These are phyloP conservation scores for Aspergillus sclerotiicarbonarius DNA, from an alignment of 495 filamentous ascomycete species.

Conservation along the genomic window DNA sequence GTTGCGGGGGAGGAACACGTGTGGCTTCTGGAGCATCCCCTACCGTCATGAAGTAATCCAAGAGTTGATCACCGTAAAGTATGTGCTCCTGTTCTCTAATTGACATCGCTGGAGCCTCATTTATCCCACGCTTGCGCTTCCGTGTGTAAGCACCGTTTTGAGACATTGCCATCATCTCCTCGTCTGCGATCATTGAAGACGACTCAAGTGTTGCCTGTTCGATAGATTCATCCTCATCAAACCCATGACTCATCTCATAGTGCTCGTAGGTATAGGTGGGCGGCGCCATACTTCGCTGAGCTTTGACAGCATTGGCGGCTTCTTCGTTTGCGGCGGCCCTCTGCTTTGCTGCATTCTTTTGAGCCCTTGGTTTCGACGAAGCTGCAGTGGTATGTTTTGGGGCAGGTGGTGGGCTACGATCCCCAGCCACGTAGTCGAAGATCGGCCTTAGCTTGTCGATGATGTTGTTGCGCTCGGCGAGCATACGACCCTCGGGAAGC, in stretches of 20 bases:
- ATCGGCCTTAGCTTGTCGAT: conserved; percentile 78
- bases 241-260: conserved; percentile 54
- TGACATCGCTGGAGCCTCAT: conserved; percentile 59
- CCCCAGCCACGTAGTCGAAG: conserved; percentile 84
- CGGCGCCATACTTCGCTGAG: conserved; percentile 42
- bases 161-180: conserved; percentile 66
- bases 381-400: conserved; percentile 77
- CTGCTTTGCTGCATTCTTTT: conserved; percentile 46
- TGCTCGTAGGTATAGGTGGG: conserved; percentile 53
- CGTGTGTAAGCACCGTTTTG: conserved; percentile 66
- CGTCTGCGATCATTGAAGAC: conserved; percentile 78
- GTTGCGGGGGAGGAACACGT: conserved; percentile 62
- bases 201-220: conserved; percentile 78
- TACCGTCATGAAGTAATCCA: conserved; percentile 91
- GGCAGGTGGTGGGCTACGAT: conserved; percentile 85
- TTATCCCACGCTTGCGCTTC: conserved; percentile 69
- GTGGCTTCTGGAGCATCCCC: conserved; percentile 63
- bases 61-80: conserved; percentile 84
- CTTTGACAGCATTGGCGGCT: conserved; percentile 39
- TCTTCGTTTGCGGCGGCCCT: conserved; percentile 36
- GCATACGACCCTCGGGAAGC: conserved; percentile 70
- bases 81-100: conserved; percentile 76
- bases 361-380: conserved; percentile 62
- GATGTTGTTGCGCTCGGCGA: conserved; percentile 83
- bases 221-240: conserved; percentile 77